phyloP scores from a whole-genome alignment of 2,329 filamentous ascomycete species.

The Nakataea oryzae region DNA sequence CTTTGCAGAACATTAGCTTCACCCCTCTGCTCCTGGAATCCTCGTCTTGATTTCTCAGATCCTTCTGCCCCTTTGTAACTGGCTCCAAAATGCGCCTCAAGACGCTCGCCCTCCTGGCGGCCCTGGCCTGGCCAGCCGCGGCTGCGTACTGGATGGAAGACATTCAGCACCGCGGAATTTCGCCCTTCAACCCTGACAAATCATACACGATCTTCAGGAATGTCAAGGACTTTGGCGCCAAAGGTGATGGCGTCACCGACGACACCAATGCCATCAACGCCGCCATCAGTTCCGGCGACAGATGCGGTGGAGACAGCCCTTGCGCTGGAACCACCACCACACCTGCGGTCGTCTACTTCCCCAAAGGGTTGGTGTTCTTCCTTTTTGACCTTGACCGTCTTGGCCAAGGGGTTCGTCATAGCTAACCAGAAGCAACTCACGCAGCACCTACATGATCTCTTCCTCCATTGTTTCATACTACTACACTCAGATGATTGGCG shows the following conservation, averaged over 20 bases:
- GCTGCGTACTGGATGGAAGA: conserved; percentile 29
- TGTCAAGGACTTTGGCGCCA: conserved; percentile 23
- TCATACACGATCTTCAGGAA: conserved; percentile 35
- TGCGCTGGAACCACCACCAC: conserved; percentile 24
- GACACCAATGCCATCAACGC: conserved; percentile 44
- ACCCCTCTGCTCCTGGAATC: neutral
- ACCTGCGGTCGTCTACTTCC: conserved; percentile 31
- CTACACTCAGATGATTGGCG: conserved; percentile 69
- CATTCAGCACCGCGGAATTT: conserved; percentile 33
- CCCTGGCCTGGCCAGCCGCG: conserved; percentile 5
- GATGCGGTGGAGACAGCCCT: conserved; percentile 26
- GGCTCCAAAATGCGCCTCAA: neutral
- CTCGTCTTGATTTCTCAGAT: neutral
- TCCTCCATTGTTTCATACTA: conserved; percentile 65
- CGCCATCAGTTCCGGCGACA: conserved; percentile 30
- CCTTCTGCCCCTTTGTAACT: neutral
- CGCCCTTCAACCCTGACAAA: conserved; percentile 31
- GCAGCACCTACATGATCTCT: conserved; percentile 61
- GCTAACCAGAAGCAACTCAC: conserved; percentile 27
- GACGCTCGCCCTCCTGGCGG: neutral
- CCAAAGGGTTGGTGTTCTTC: conserved; percentile 11
- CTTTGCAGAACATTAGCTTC: neutral
- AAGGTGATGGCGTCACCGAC: conserved; percentile 32
- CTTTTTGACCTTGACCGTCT: neutral
- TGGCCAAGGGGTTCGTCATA: no score